Conservation (phyloP, 495 filamentous ascomycete species). For the Stereocaulon alpinum region DNA sequence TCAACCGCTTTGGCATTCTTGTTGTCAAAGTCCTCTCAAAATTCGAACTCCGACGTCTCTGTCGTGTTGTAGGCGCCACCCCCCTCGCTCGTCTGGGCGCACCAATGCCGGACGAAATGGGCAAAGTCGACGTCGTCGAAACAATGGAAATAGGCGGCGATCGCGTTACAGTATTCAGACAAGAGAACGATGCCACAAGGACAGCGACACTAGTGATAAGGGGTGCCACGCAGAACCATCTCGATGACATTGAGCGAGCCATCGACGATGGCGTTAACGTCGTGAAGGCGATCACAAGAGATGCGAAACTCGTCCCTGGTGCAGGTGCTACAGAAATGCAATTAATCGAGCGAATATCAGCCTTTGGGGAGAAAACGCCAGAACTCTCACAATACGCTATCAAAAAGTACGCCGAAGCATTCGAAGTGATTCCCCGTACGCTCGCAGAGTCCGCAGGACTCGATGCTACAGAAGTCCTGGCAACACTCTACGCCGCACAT, state of each 20-base stretch:
- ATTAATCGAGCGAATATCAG: slow-evolving; percentile 81
- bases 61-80: slow-evolving; percentile 92
- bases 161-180: slow-evolving; percentile 95
- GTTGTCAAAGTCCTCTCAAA: slow-evolving; percentile 97
- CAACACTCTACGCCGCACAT: slow-evolving; percentile 84
- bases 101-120: slow-evolving; percentile 99
- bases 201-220: slow-evolving; percentile 93
- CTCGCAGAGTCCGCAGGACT: slow-evolving; percentile 90
- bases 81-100: slow-evolving; percentile 91
- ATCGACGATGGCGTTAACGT: slow-evolving; percentile 99
- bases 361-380: slow-evolving; percentile 80
- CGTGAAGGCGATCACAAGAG: slow-evolving; percentile 94
- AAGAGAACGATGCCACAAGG: slow-evolving; percentile 84
- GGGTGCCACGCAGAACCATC: slow-evolving; percentile 93
- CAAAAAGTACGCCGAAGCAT: slow-evolving; percentile 93
- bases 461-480: slow-evolving; percentile 90
- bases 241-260: slow-evolving; percentile 94
- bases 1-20: slow-evolving; percentile 92
- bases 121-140: slow-evolving; percentile 86
- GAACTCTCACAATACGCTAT: slow-evolving; percentile 91
- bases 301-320: slow-evolving; percentile 81
- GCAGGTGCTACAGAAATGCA: slow-evolving; percentile 95
- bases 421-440: slow-evolving; percentile 90
- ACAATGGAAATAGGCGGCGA: slow-evolving; percentile 98
- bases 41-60: slow-evolving; percentile 87